Evolutionary conservation across 371 early-diverging fungal genomes (phyloP), one percentile per base, ranked within the genome.

Genomic region (Mucor piriformis): DNA sequence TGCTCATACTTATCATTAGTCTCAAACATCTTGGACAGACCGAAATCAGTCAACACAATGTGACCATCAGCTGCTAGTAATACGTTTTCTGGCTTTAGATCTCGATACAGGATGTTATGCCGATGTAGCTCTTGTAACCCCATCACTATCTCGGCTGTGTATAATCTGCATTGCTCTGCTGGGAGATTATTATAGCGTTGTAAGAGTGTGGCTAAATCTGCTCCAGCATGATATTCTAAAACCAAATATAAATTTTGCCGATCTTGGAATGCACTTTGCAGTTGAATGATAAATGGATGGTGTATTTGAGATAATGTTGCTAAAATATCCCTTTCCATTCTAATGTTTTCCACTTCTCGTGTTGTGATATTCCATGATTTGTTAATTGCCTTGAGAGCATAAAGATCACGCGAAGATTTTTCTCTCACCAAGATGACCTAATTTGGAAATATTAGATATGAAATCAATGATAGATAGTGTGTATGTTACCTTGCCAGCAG

Each of bases 301-400:
- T 59, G 54, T n/a, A 76, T 54, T 11, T 63, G 56, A 2, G 77
- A 62, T 50, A 83, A 53, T 6, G 74, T 69, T 6, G 77, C 69
- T 34, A 88, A 63, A 35, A 86, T 76, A 63, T 74, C 72, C 38
- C 77, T 59, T 56, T 79, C 74, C 57, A 61, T 66, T 24, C 58
- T 63, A 15, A 75, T 81, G 71, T 86, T 85, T 53, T 91, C 93
- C 18, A 95, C 87, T 73, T 97, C 95, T 72, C 95, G 88, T 51
- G 84, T 81, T 57, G 90, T 86, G 48, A 92, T 83, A 33, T 95
- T 89, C 65, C 88, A 89, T 54, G 93, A 90, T 76, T 99, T 99
- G 70, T 92, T 95, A 16, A 98, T 81, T 0, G 96, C 92, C 77
- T 99, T 99, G 64, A 99, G 87, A 5, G 98, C 99, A 58, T 90